Base-by-base conservation (phyloP, 2,329 filamentous ascomycete species). In the Neurospora sp. region DNA sequence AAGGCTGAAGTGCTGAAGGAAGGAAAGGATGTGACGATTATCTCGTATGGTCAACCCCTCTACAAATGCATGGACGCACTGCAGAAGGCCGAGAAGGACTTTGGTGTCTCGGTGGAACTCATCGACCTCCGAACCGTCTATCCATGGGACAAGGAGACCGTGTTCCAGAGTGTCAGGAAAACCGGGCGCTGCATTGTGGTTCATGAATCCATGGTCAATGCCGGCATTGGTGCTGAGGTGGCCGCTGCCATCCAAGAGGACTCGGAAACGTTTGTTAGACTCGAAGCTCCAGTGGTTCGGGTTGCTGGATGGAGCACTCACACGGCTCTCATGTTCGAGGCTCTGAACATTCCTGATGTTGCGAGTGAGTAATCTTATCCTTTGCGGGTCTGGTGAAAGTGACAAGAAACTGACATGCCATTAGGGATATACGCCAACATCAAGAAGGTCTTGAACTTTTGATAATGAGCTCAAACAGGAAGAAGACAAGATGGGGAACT, bases 241-340 rank as follows among this genome's bases (percentile, higher is more conserved):
- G 93, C 94, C 1, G 93, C 93, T 0, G 91, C 91, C 1, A 92
- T 97, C 68, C 93, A 97, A 78, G 93, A 96, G 74, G 89, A 91
- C 70, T 78, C 81, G 0, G 83, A 86, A 38, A 95, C 93, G 0
- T 97, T 97, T 78, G 78, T 96, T 73, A 85, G 90, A 3, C 81
- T 97, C 38, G 93, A 97, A 77, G 93, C 94, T 5, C 94, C 94
- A 0, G 92, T 97, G 8, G 87, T 90, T 73, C 87, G 94, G 67
- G 90, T 97, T 5, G 92, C 92, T 3, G 93, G 94, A n/a, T 97
- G 92, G 92, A 93, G 90, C 77, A 93, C 92, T 68, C 94, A 95
- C 78, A 90, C 89, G 39, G 91, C 93, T 0, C 80, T 97, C 76
- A 79, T 90, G 42, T 97, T 88, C 80, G 94, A 97, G 80, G 88